phyloP scores from a whole-genome alignment of 805 yeast genomes.

The Candida nanaspora region DNA sequence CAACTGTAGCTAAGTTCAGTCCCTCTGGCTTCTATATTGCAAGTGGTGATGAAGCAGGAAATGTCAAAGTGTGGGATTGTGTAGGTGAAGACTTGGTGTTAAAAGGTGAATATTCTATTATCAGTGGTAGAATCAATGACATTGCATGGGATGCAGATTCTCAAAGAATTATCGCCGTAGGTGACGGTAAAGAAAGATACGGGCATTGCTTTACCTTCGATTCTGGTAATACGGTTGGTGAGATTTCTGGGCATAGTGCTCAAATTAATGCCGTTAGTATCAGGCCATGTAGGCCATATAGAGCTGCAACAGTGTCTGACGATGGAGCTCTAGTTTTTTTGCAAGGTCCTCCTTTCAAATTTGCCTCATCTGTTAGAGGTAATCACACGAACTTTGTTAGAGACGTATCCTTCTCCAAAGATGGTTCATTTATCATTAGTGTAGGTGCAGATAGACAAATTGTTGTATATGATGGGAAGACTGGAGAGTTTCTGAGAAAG shows the following conservation, averaged over 20 bases:
- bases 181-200: constrained; percentile 84
- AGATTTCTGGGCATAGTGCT: constrained; percentile 86
- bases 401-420: constrained; percentile 77
- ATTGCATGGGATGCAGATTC: constrained; percentile 91
- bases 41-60: constrained; percentile 88
- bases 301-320: constrained; percentile 90
- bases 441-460: constrained; percentile 82
- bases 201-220: constrained; percentile 94
- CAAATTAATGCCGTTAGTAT: constrained; percentile 79
- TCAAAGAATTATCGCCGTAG: constrained; percentile 84
- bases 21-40: constrained; percentile 90
- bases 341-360: constrained; percentile 93
- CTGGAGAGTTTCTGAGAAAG: constrained; percentile 64
- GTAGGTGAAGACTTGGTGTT: constrained; percentile 47
- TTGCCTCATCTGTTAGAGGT: constrained; percentile 62
- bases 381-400: constrained; percentile 73
- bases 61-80: constrained; percentile 82
- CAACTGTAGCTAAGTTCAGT: constrained; percentile 80
- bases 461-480: constrained; percentile 77
- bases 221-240: constrained; percentile 95
- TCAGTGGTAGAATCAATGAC: constrained; percentile 75
- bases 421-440: constrained; percentile 66
- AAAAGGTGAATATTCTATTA: constrained; percentile 70
- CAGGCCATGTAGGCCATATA: constrained; percentile 80
- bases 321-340: constrained; percentile 79